A percentile compares a stretch with the other conserved stretches of the same genome.
phyloP scores from a whole-genome alignment of 345 rosid genomes.

The Rhodamnia rubescens region DNA sequence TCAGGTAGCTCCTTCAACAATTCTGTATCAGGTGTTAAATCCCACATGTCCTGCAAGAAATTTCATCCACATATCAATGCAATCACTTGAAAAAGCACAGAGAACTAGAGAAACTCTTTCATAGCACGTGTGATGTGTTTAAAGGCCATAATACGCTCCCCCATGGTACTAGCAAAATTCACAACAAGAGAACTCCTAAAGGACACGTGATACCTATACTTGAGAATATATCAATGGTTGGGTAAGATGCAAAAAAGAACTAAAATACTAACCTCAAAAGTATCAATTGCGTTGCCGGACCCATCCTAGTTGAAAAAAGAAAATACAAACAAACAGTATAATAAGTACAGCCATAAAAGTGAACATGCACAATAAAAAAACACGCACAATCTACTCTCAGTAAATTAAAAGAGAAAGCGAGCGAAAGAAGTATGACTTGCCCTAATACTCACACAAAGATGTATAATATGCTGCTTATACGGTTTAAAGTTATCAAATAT shows the following conservation, averaged over 20 bases:
- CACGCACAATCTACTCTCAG: neutral
- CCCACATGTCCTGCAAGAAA: conserved; percentile 55
- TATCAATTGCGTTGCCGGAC: conserved; percentile 5
- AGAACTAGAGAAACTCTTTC: neutral
- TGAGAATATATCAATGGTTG: neutral
- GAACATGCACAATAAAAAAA: neutral
- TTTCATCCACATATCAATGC: neutral
- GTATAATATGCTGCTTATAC: conserved; percentile 25
- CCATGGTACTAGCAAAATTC: neutral
- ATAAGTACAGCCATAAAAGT: neutral
- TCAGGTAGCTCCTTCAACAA: conserved; percentile 47
- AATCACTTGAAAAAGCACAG: neutral
- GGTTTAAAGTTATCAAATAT: conserved; percentile 25
- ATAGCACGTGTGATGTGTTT: neutral
- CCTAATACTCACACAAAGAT: conserved; percentile 33
- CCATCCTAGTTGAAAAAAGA: conserved; percentile 35
- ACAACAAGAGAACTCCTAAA: neutral
- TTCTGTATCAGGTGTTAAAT: conserved; percentile 61
- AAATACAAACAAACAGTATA: neutral
- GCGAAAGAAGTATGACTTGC: neutral
- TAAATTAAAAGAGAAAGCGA: neutral
- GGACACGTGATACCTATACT: neutral
- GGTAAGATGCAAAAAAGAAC: neutral
- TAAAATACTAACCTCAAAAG: conserved; percentile 33
- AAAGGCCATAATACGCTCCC: neutral